These are phyloP conservation scores for Emmonsia crescens DNA, from an alignment of 2,329 filamentous ascomycete genomes.

Conservation along the genomic window DNA sequence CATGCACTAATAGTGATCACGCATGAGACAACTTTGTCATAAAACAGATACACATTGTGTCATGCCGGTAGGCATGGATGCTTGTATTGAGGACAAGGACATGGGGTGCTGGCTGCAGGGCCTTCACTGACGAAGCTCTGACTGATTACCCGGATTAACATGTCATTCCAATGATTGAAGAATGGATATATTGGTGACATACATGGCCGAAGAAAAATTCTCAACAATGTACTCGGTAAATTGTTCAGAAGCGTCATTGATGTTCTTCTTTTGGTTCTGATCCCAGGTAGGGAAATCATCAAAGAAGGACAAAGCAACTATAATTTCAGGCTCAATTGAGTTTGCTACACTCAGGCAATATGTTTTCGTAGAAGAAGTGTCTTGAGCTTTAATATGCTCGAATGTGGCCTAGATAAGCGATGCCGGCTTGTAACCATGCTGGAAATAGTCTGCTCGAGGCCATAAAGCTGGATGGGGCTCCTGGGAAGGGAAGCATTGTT, in stretches of 20 bases:
- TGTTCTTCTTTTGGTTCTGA: conserved; percentile 6
- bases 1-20: conserved; percentile 10
- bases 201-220: conserved; percentile 16
- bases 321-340: conserved; percentile 5
- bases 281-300: conserved; percentile 10
- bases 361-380: conserved; percentile 11
- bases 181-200: conserved; percentile 4
- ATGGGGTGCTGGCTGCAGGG: conserved; percentile 14
- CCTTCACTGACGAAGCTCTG: conserved; percentile 15
- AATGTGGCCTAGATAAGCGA: conserved; percentile 11
- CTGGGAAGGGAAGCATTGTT: conserved; percentile 6
- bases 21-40: conserved; percentile 9
- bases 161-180: background rate
- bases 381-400: conserved; percentile 13
- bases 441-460: conserved; percentile 8
- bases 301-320: conserved; percentile 9
- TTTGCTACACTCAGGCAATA: conserved; percentile 5
- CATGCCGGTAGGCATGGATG: background rate
- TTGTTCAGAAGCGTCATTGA: conserved; percentile 9
- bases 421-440: conserved; percentile 9
- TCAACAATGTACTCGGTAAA: conserved; percentile 17
- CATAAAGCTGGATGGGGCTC: conserved; percentile 9
- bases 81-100: conserved; percentile 3
- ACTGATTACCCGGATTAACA: conserved; percentile 11
- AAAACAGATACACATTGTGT: conserved; percentile 7